Conservation (phyloP, 352 stramenopile genomes). For the Globisporangium spiculum region DNA sequence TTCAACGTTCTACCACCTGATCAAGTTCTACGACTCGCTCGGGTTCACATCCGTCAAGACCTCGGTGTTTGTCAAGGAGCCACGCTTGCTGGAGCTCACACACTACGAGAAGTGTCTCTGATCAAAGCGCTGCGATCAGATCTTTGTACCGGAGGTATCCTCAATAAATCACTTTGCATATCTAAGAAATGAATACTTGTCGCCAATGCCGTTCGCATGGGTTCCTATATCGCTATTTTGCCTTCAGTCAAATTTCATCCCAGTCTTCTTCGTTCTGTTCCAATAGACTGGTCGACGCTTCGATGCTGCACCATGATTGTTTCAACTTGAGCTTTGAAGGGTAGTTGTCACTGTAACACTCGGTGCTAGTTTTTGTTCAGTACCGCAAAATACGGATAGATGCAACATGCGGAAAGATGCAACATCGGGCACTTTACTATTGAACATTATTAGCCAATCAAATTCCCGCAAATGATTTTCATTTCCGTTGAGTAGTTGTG, state of each 20-base stretch:
- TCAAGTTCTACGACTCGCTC: slow-evolving; percentile 14
- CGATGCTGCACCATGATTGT: not conserved
- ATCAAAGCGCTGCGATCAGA: not conserved
- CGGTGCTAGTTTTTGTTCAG: not conserved
- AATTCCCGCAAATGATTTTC: not conserved
- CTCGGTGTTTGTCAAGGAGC: slow-evolving; percentile 1
- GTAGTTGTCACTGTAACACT: not conserved
- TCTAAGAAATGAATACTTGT: too few relatives aligned
- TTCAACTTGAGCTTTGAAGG: not conserved
- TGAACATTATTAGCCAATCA: slow-evolving; percentile 1
- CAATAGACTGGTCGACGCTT: not conserved
- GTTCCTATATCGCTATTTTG: too few relatives aligned
- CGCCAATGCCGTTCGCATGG: too few relatives aligned
- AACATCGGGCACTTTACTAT: not conserved
- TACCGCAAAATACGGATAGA: slow-evolving; percentile 2
- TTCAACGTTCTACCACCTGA: not conserved
- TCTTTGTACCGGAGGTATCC: not conserved
- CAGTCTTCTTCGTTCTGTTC: too few relatives aligned
- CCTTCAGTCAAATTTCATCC: too few relatives aligned
- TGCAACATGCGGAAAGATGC: not conserved
- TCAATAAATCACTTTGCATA: not conserved
- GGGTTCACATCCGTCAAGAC: slow-evolving; percentile 5
- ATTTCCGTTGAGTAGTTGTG: not conserved
- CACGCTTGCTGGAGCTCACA: slow-evolving; percentile 4
- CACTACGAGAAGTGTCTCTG: slow-evolving; percentile 9